Conservation (phyloP, 2,329 filamentous ascomycete genomes). For the Didymella pinodella region DNA sequence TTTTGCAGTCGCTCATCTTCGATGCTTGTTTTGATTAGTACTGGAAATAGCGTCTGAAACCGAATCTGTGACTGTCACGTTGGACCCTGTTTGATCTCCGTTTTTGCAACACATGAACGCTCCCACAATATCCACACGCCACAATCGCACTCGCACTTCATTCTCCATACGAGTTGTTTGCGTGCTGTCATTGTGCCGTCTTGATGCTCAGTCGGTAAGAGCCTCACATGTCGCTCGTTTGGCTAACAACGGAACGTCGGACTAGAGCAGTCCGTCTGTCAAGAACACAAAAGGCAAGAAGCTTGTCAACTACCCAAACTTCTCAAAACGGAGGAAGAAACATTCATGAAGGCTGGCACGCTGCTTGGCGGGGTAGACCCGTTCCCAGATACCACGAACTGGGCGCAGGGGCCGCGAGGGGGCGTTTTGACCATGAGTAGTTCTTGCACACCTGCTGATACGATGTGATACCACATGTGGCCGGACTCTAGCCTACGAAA, state of each 20-base stretch:
- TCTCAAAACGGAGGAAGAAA: conserved; percentile 13
- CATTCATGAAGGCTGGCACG: conserved; percentile 27
- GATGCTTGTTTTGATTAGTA: conserved; percentile 15
- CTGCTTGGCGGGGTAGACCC: conserved; percentile 34
- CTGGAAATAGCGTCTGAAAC: conserved; percentile 16
- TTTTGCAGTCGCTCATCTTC: conserved; percentile 20
- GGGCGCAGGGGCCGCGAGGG: conserved; percentile 30
- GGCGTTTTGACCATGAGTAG: conserved; percentile 21
- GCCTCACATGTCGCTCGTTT: conserved; percentile 16
- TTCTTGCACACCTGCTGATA: conserved; percentile 25
- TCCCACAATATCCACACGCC: conserved; percentile 15
- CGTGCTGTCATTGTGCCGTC: conserved; percentile 19
- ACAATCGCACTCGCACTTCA: conserved; percentile 10
- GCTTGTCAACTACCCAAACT: background rate
- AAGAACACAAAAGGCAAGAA: conserved; percentile 8
- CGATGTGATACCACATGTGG: conserved; percentile 25
- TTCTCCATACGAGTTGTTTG: conserved; percentile 6
- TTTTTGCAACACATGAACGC: conserved; percentile 31
- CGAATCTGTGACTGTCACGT: conserved; percentile 30
- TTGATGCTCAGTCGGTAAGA: conserved; percentile 28
- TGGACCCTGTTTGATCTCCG: conserved; percentile 22
- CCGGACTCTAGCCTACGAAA: conserved; percentile 34
- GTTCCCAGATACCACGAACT: conserved; percentile 27
- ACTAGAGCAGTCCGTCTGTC: conserved; percentile 23
- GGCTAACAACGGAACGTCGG: conserved; percentile 19